Conservation (phyloP, 2,329 filamentous ascomycete species). For the Orbilia oligospora region DNA sequence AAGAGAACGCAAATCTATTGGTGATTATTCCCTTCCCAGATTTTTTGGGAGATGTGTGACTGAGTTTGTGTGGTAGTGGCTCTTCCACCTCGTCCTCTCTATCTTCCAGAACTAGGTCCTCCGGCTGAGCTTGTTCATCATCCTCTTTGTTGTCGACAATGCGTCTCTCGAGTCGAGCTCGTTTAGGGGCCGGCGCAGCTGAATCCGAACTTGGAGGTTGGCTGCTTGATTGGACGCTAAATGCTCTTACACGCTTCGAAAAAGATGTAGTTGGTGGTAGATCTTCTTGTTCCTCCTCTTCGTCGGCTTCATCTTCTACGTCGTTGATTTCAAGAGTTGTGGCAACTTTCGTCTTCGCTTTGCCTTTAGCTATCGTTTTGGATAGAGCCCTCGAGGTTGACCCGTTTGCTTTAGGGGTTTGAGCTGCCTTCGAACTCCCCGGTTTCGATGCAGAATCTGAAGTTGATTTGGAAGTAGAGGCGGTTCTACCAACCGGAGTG, state of each 20-base stretch:
- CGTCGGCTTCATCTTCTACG: constrained; percentile 19
- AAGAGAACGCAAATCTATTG: constrained; percentile 51
- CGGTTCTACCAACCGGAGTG: constrained; percentile 34
- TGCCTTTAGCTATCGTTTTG: constrained; percentile 20
- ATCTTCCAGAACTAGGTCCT: neutral
- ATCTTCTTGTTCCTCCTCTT: constrained; percentile 18
- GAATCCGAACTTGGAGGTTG: constrained; percentile 32
- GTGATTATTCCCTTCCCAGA: constrained; percentile 50
- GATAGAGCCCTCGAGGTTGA: constrained; percentile 7
- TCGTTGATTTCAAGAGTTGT: constrained; percentile 17
- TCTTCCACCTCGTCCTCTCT: constrained; percentile 22
- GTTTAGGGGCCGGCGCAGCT: constrained; percentile 40
- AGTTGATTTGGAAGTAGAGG: constrained; percentile 28
- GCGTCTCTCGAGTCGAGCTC: constrained; percentile 37
- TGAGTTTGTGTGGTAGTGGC: constrained; percentile 27
- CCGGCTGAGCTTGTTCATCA: neutral
- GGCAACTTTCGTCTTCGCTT: constrained; percentile 31
- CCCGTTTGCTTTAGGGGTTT: constrained; percentile 30
- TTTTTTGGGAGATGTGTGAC: neutral
- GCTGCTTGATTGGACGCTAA: constrained; percentile 42
- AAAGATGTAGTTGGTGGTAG: constrained; percentile 17
- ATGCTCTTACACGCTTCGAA: constrained; percentile 53
- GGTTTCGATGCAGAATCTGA: constrained; percentile 16
- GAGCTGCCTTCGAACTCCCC: constrained; percentile 34
- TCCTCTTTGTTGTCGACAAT: constrained; percentile 28